Conservation (phyloP, 2,329 filamentous ascomycete genomes). For the Thielaviopsis ethacetica region DNA sequence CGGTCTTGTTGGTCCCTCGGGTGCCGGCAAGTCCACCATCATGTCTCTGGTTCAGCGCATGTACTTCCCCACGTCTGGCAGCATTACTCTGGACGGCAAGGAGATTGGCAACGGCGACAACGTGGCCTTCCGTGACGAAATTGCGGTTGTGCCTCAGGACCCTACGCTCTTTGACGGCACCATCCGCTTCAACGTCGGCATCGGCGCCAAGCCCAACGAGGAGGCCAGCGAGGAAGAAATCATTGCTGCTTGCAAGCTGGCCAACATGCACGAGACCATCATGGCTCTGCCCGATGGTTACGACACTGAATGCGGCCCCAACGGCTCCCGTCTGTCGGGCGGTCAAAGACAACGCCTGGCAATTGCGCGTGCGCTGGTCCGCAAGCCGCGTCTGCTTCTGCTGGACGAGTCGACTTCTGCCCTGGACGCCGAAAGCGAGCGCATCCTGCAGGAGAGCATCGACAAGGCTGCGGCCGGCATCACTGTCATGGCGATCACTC, state of each 20-base stretch:
- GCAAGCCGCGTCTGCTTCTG: slow-evolving; percentile 55
- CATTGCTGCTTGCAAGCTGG: slow-evolving; percentile 47
- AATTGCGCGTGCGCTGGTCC: slow-evolving; percentile 60
- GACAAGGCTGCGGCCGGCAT: slow-evolving; percentile 37
- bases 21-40: slow-evolving; percentile 51
- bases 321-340: slow-evolving; percentile 57
- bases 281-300: slow-evolving; percentile 46
- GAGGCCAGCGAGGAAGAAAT: slow-evolving; percentile 44
- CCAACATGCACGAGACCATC: slow-evolving; percentile 57
- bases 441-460: slow-evolving; percentile 48
- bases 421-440: slow-evolving; percentile 55
- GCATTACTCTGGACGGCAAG: slow-evolving; percentile 27
- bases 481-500: slow-evolving; percentile 42
- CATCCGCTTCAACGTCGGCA: slow-evolving; percentile 37
- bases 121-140: slow-evolving; percentile 31
- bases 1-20: slow-evolving; percentile 48
- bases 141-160: slow-evolving; percentile 42
- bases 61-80: slow-evolving; percentile 27
- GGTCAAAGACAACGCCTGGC: slow-evolving; percentile 66
- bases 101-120: slow-evolving; percentile 28
- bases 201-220: slow-evolving; percentile 37
- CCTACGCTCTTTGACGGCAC: slow-evolving; percentile 40
- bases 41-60: slow-evolving; percentile 38
- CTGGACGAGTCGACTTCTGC: slow-evolving; percentile 72
- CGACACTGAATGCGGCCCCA: slow-evolving; percentile 50